A percentile compares a stretch with the other conserved stretches of the same genome.
phyloP scores from a whole-genome alignment of 768 basidiomycete genomes.

The Pisolithus microcarpus region DNA sequence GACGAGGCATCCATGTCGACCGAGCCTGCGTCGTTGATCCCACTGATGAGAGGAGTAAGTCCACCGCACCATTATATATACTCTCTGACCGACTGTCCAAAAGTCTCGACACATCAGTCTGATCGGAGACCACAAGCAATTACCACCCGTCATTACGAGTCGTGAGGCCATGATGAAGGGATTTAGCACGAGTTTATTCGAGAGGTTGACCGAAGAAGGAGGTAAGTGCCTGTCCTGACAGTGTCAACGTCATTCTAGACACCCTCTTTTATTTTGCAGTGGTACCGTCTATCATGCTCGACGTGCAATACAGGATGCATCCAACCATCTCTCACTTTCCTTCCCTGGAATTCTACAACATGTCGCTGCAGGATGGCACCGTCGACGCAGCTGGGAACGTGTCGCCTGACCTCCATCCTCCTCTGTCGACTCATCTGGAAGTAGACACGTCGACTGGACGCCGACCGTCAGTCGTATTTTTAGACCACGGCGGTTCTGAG shows the following conservation, averaged over 20 bases:
- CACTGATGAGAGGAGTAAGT: slow-evolving; percentile 90
- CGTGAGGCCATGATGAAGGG: slow-evolving; percentile 67
- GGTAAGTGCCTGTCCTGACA: slow-evolving; percentile 38
- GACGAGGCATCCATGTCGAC: slow-evolving; percentile 98
- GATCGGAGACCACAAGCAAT: slow-evolving; percentile 96
- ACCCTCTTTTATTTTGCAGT: slow-evolving; percentile 40
- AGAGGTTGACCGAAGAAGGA: slow-evolving; percentile 77
- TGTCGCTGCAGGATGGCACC: slow-evolving; percentile 67
- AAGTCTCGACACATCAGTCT: slow-evolving; percentile 78
- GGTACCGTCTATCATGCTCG: slow-evolving; percentile 87
- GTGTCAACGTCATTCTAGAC: not conserved
- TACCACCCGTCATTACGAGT: slow-evolving; percentile 82
- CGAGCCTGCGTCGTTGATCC: slow-evolving; percentile 85
- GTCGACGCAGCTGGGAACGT: slow-evolving; percentile 44
- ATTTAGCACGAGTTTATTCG: slow-evolving; percentile 78
- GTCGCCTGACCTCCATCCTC: slow-evolving; percentile 49
- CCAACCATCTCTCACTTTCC: slow-evolving; percentile 86
- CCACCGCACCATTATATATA: slow-evolving; percentile 4
- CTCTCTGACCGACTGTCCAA: slow-evolving; percentile 4
- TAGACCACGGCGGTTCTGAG: slow-evolving; percentile 74
- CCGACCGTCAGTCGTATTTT: slow-evolving; percentile 64
- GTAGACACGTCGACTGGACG: slow-evolving; percentile 31
- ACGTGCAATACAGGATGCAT: slow-evolving; percentile 96
- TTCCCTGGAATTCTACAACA: slow-evolving; percentile 73
- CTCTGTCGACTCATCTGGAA: slow-evolving; percentile 47